Evolutionary conservation across 495 filamentous ascomycete genomes (phyloP).

Genomic region (Apodospora peruviana): DNA sequence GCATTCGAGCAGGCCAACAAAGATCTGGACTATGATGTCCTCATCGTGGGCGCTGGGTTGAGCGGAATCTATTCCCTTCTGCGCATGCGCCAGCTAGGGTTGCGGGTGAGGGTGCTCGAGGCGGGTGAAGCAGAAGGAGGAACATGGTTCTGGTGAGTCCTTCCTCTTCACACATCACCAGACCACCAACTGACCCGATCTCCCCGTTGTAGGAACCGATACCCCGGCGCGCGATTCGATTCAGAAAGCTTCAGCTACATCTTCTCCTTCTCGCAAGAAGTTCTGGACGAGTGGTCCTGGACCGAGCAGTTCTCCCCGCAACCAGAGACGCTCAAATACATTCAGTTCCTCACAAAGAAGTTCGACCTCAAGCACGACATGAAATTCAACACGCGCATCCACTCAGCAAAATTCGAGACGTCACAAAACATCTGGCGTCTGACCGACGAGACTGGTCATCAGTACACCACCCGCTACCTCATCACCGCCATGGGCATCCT

Average conservation of each 20-base stretch:
- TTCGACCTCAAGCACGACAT: constrained; percentile 38
- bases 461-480: constrained; percentile 24
- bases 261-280: constrained; percentile 28
- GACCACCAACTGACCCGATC: constrained; percentile 12
- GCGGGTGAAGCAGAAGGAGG: constrained; percentile 44
- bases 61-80: constrained; percentile 40
- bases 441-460: constrained; percentile 24
- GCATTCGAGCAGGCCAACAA: constrained; percentile 9
- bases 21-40: constrained; percentile 32
- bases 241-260: constrained; percentile 36
- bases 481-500: constrained; percentile 35
- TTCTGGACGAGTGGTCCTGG: constrained; percentile 45
- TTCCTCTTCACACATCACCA: background rate
- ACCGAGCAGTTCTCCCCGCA: constrained; percentile 33
- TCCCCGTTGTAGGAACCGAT: constrained; percentile 25
- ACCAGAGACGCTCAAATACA: constrained; percentile 36
- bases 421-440: constrained; percentile 29
- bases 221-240: constrained; percentile 42
- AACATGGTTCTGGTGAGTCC: constrained; percentile 35
- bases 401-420: constrained; percentile 32
- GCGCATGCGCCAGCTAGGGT: constrained; percentile 35
- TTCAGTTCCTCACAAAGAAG: constrained; percentile 36
- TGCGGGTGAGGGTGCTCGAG: constrained; percentile 41
- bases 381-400: constrained; percentile 34
- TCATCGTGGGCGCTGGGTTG: constrained; percentile 51